A percentile compares a stretch with the other conserved stretches of the same genome.
These are phyloP conservation scores for Tricholoma terreum DNA, from an alignment of 768 basidiomycete species.

Conservation along the genomic window DNA sequence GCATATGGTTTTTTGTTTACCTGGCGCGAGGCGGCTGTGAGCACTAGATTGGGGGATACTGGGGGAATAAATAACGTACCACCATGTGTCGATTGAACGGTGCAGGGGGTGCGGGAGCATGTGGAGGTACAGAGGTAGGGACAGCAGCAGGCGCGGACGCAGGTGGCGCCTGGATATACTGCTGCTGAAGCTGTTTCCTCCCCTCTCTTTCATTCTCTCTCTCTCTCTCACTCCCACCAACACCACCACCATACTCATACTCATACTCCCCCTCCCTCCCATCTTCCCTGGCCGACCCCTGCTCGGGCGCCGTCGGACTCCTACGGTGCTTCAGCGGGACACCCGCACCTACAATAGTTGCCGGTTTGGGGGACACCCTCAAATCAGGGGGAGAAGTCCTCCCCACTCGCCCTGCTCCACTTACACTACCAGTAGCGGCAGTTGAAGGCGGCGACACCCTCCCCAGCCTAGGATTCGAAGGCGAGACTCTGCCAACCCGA, in stretches of 20 bases:
- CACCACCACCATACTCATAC: constrained; percentile 14
- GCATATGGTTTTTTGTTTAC: constrained; percentile 84
- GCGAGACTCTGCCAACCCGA: constrained; percentile 14
- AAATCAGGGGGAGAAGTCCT: constrained; percentile 32
- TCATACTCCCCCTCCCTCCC: constrained; percentile 39
- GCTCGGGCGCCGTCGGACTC: constrained; percentile 69
- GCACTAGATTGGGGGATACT: background rate
- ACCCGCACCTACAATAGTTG: constrained; percentile 14
- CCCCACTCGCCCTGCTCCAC: constrained; percentile 16
- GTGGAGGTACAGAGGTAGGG: background rate
- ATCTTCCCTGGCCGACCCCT: constrained; percentile 18
- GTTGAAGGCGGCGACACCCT: constrained; percentile 2
- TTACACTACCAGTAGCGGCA: background rate
- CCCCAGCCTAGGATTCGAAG: background rate
- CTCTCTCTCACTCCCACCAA: constrained; percentile 34
- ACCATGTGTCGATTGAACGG: constrained; percentile 41
- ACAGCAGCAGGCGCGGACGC: constrained; percentile 31
- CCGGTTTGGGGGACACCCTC: constrained; percentile 1
- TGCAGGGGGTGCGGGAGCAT: constrained; percentile 21
- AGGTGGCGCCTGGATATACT: constrained; percentile 31
- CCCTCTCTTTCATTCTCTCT: constrained; percentile 34
- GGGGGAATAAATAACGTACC: constrained; percentile 24
- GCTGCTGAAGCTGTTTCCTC: constrained; percentile 28
- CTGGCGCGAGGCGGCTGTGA: constrained; percentile 25
- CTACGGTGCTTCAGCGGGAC: constrained; percentile 51